Base-by-base conservation (phyloP, 2,329 filamentous ascomycete species). In the Podosphaera xanthii region DNA sequence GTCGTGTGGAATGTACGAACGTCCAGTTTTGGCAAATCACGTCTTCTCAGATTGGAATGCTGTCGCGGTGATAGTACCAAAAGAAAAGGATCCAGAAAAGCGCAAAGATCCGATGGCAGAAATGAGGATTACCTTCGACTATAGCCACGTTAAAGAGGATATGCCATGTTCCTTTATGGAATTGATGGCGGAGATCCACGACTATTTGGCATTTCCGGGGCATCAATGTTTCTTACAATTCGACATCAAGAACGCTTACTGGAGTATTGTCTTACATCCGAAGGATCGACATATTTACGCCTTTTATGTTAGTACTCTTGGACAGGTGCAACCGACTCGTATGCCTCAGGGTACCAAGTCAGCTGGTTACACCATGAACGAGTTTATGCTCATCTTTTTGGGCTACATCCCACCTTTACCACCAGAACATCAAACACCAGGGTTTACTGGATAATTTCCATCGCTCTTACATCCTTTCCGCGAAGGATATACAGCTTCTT, bases 201-300 rank as follows among this genome's bases (percentile, higher is more conserved):
- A 22, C 22, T 22, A 22, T 22, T 22, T 22, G 42, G 7, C 2
- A 33, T 33, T 34, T 35, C 50, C 30, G 36, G 31, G 30, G 2
- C 31, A 35, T 33, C 4, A 54, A 6, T 54, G 10, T 35, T 54
- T 54, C 31, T 54, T 33, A 10, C 30, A 54, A 35, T 54, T 54
- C 31, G 50, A 54, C 31, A 34, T 54, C 50, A 54, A 54, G 50
- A 33, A 35, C 50, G 22, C 50, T 14, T 54, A 54, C 31, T 54
- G n/a, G 50, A 54, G 50, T 54, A 54, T 54, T 54, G 48, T 50
- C 48, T 4, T 50, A 50, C 48, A 50, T 50, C 48, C 48, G 31
- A 14, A 50, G 31, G 48, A 50, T 54, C 30, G 31, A 34, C 4
- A 34, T 10, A 54, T 35, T 9, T 35, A 33, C n/a, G 50, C 22